Evolutionary conservation across 225 moss, liverwort and hornwort genomes (phyloP).

Genomic region (Straminergon stramineum): DNA sequence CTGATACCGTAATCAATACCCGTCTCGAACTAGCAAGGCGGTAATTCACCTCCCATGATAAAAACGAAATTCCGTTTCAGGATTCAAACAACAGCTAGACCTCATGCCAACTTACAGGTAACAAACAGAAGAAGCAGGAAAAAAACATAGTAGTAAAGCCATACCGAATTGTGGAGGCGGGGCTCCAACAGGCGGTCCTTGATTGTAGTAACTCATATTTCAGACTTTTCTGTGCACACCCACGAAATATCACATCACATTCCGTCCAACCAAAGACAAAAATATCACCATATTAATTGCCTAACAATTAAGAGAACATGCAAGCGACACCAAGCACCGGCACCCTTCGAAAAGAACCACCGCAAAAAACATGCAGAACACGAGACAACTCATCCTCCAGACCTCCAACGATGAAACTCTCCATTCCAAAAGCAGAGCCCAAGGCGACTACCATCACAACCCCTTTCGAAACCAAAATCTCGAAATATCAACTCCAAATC

Average conservation of each 20-base stretch:
- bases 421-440: background rate
- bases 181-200: conserved; percentile 40
- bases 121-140: background rate
- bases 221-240: background rate
- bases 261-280: background rate
- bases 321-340: background rate
- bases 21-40: background rate
- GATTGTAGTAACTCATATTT: conserved; percentile 49
- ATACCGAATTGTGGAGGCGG: conserved; percentile 40
- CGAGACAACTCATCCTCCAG: background rate
- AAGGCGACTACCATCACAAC: background rate
- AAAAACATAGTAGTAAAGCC: background rate
- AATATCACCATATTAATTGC: background rate
- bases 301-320: background rate
- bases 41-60: background rate
- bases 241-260: background rate
- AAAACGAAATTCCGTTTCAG: background rate
- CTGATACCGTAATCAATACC: too few relatives aligned
- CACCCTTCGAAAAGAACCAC: background rate
- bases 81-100: background rate
- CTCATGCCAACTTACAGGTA: background rate
- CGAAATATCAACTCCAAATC: background rate
- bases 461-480: too few relatives aligned
- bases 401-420: background rate
- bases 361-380: background rate